Conservation (phyloP, 495 filamentous ascomycete genomes). For the Penicillium antarcticum region DNA sequence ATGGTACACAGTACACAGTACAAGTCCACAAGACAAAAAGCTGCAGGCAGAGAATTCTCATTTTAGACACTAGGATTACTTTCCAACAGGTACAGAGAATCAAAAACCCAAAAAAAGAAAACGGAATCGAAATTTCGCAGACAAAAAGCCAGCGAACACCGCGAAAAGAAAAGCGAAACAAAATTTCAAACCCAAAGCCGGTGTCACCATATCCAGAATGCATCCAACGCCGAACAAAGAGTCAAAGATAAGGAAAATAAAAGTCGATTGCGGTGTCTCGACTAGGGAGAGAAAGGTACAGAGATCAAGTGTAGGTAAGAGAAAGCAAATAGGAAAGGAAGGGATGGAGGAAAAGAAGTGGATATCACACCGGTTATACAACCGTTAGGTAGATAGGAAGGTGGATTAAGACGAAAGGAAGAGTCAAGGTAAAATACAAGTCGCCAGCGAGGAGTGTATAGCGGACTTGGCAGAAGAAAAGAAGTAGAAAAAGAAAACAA, state of each 20-base stretch:
- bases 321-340: conserved; percentile 4
- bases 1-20: not conserved
- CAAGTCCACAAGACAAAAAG: no score
- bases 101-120: conserved; percentile 11
- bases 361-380: conserved; percentile 1
- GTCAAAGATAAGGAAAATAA: conserved; percentile 26
- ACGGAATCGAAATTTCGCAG: conserved; percentile 11
- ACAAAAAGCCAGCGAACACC: conserved; percentile 10
- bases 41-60: not conserved
- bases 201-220: conserved; percentile 36
- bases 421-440: conserved; percentile 6
- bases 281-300: conserved; percentile 9
- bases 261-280: conserved; percentile 4
- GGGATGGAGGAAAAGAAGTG: conserved; percentile 3
- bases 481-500: conserved; percentile 7
- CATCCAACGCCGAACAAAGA: conserved; percentile 35
- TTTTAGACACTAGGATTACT: conserved; percentile 14
- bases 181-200: conserved; percentile 20
- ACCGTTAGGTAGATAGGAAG: not conserved
- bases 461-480: conserved; percentile 8
- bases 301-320: conserved; percentile 4
- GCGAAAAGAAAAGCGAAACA: conserved; percentile 15
- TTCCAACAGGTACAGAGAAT: conserved; percentile 5
- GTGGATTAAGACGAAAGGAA: conserved; percentile 9
- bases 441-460: conserved; percentile 10